Conservation (phyloP, 805 yeast genomes). For the Zygotorulaspora chibaensis region DNA sequence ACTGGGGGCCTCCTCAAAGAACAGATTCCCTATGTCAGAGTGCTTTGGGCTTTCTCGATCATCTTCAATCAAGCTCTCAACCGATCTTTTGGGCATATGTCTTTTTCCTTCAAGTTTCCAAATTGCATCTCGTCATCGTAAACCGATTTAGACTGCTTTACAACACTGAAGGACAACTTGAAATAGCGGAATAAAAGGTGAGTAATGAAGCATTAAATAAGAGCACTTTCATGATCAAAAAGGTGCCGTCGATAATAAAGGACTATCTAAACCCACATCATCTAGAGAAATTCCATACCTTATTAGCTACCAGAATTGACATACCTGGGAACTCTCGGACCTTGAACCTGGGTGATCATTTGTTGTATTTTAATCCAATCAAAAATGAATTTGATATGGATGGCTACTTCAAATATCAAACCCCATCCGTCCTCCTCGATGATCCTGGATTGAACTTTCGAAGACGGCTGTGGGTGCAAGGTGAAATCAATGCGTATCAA, state of each 20-base stretch:
- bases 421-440: constrained; percentile 42
- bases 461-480: constrained; percentile 79
- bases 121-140: too few relatives aligned
- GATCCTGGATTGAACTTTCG: constrained; percentile 33
- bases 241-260: constrained; percentile 3
- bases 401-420: constrained; percentile 78
- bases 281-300: constrained; percentile 4
- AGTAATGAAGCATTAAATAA: not conserved
- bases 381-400: constrained; percentile 51
- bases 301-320: constrained; percentile 8
- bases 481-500: constrained; percentile 46
- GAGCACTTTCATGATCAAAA: not conserved
- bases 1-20: not conserved
- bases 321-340: constrained; percentile 9
- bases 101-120: not conserved
- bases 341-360: constrained; percentile 52
- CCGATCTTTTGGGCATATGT: constrained; percentile 4
- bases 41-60: not conserved
- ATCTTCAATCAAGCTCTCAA: not conserved
- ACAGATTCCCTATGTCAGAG: not conserved
- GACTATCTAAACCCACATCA: constrained; percentile 9
- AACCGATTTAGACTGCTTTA: too few relatives aligned
- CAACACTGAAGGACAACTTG: too few relatives aligned
- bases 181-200: not conserved
- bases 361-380: constrained; percentile 62